phyloP scores from a whole-genome alignment of 805 yeast genomes.

The Saccharomyces jurei region DNA sequence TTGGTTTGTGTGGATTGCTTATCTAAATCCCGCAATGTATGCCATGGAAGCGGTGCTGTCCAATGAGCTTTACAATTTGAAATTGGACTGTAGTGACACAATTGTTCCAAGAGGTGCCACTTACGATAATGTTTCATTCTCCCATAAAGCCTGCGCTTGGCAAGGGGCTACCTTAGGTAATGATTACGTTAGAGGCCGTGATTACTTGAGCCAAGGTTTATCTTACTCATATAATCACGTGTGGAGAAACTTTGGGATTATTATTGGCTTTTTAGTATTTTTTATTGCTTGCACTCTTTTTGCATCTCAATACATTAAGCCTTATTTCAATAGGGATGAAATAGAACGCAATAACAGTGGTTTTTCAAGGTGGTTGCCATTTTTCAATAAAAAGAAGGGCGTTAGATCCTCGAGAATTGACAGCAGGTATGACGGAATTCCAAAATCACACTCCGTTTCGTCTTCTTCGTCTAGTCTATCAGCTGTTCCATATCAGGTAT shows the following conservation, averaged over 20 bases:
- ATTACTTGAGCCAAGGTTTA: constrained; percentile 41
- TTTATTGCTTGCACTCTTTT: constrained; percentile 25
- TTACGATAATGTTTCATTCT: constrained; percentile 35
- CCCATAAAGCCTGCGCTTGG: constrained; percentile 45
- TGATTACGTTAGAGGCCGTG: constrained; percentile 45
- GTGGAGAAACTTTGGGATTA: constrained; percentile 74
- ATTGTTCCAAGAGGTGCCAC: constrained; percentile 54
- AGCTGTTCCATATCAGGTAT: constrained; percentile 5
- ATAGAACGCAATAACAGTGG: constrained; percentile 4
- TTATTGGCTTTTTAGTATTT: constrained; percentile 42
- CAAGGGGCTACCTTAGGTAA: constrained; percentile 56
- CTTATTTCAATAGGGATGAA: constrained; percentile 15
- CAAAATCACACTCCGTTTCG: constrained; percentile 4
- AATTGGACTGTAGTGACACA: constrained; percentile 45
- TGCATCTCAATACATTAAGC: constrained; percentile 29
- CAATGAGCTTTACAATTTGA: constrained; percentile 53
- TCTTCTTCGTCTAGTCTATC: constrained; percentile 7
- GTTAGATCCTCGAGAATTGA: background rate
- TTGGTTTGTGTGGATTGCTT: constrained; percentile 66
- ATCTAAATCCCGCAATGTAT: constrained; percentile 48
- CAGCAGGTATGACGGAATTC: background rate
- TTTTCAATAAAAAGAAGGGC: background rate
- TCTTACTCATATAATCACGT: constrained; percentile 48
- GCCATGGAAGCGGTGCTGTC: constrained; percentile 57
- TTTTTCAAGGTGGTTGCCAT: constrained; percentile 2